Conservation (phyloP, 345 rosid species). For the Populus euphratica region DNA sequence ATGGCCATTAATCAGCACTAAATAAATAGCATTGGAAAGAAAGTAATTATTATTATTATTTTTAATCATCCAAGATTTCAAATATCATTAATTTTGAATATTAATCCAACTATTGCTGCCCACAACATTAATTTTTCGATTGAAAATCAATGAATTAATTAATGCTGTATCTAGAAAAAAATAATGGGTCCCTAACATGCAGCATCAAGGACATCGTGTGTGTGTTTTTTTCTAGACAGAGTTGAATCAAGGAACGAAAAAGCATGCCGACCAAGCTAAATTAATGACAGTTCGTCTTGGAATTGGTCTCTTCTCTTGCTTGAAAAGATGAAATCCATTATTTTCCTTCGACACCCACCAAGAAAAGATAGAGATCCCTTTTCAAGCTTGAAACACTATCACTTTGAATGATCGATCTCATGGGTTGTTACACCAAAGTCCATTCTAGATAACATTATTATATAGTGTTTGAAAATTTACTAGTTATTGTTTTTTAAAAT, state of each 20-base stretch:
- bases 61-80: too few species aligned
- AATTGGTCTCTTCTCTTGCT: background rate
- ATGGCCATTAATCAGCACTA: background rate
- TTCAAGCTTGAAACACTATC: too few species aligned
- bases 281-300: background rate
- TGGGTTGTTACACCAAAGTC: too few species aligned
- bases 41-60: too few species aligned
- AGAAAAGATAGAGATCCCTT: too few species aligned
- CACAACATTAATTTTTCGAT: background rate
- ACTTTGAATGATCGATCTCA: background rate
- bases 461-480: rapidly evolving
- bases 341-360: background rate
- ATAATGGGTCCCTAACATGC: background rate
- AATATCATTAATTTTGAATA: too few species aligned
- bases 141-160: background rate
- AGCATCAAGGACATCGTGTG: background rate
- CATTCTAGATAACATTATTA: too few species aligned
- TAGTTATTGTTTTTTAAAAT: rapidly evolving
- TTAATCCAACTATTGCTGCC: background rate
- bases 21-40: too few species aligned
- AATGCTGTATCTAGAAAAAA: too few species aligned
- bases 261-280: conserved; percentile 9
- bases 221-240: background rate
- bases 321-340: background rate
- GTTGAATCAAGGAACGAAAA: conserved; percentile 17